phyloP scores from a whole-genome alignment of 139 green algal species.

The Chlorella sp. region DNA sequence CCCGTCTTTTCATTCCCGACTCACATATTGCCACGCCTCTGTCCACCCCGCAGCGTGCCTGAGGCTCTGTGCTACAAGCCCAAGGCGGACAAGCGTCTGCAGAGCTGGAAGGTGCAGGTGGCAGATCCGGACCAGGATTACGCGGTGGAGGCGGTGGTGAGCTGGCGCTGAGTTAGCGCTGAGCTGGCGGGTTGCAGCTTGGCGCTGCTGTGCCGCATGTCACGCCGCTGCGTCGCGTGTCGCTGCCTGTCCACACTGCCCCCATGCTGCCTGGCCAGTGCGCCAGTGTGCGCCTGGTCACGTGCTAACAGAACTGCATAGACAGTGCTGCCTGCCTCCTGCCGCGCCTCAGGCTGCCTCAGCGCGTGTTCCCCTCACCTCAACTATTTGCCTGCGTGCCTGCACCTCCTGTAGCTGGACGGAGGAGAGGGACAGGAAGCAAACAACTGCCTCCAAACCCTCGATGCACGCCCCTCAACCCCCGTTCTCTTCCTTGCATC shows the following conservation, averaged over 20 bases:
- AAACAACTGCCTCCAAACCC: neutral
- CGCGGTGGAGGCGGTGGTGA: conserved; percentile 10
- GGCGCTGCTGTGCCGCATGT: too few relatives aligned
- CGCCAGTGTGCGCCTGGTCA: too few relatives aligned
- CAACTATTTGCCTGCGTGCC: too few relatives aligned
- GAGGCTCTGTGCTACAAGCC: neutral
- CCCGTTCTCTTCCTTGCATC: neutral
- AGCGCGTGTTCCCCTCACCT: too few relatives aligned
- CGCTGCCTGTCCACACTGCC: neutral
- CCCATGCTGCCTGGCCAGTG: neutral
- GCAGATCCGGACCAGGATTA: neutral
- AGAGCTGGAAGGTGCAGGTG: neutral
- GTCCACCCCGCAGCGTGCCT: neutral
- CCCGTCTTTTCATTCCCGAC: neutral
- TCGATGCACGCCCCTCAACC: neutral
- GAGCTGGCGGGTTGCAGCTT: neutral
- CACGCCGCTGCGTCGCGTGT: too few relatives aligned
- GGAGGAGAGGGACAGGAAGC: too few relatives aligned
- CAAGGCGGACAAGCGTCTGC: neutral
- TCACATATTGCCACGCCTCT: neutral
- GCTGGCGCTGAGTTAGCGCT: neutral
- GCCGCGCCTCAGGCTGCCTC: too few relatives aligned
- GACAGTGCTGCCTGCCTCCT: too few relatives aligned
- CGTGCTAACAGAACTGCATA: too few relatives aligned
- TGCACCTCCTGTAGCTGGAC: too few relatives aligned